Percentiles rank a stretch among this genome's conserved stretches.
These are phyloP conservation scores for Blastomyces silverae DNA, from an alignment of 2,329 filamentous ascomycete species.

Conservation along the genomic window DNA sequence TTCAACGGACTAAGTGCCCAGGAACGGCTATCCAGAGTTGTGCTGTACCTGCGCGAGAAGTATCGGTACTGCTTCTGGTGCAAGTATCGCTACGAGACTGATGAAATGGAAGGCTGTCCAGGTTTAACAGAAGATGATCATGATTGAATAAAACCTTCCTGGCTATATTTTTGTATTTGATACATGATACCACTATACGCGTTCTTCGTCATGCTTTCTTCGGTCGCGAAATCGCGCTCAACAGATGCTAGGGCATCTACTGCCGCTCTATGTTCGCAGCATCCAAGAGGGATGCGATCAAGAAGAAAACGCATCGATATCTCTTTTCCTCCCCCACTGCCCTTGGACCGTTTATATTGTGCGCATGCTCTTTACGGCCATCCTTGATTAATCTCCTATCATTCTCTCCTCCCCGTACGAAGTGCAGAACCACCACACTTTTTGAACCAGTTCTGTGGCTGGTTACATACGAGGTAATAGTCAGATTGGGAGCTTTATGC, in stretches of 20 bases:
- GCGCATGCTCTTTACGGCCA: neutral
- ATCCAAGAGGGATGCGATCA: neutral
- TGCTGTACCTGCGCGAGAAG: constrained; percentile 62
- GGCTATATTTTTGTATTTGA: neutral
- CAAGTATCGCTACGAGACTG: constrained; percentile 65
- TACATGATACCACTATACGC: neutral
- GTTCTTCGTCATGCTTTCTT: neutral
- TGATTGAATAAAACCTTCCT: constrained; percentile 42
- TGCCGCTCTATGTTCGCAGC: neutral
- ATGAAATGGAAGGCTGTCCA: constrained; percentile 82
- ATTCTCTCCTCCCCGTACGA: neutral
- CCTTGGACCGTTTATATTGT: neutral
- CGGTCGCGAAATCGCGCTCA: neutral
- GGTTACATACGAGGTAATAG: neutral
- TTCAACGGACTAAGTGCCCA: constrained; percentile 63
- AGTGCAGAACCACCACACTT: neutral
- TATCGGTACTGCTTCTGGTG: constrained; percentile 95
- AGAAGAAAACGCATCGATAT: neutral
- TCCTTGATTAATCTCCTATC: neutral
- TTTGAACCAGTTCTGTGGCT: neutral
- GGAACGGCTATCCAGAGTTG: constrained; percentile 60
- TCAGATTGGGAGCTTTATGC: neutral
- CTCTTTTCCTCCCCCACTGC: neutral
- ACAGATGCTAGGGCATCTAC: neutral
- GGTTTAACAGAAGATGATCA: constrained; percentile 80